These are phyloP conservation scores for Diaporthe vexans DNA, from an alignment of 2,329 filamentous ascomycete genomes.

Conservation along the genomic window DNA sequence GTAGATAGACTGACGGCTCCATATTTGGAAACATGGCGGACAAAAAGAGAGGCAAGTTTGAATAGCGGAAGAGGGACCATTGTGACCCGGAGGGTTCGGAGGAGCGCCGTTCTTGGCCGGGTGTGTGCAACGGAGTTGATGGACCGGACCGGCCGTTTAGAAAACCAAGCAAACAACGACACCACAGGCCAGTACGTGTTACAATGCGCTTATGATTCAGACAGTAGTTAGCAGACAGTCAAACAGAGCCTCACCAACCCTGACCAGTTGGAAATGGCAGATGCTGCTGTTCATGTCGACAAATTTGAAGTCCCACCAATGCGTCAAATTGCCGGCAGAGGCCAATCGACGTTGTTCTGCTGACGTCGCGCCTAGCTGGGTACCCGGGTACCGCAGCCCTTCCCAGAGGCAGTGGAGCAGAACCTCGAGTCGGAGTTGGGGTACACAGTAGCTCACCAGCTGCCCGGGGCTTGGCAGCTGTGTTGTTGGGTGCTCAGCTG, in stretches of 20 bases:
- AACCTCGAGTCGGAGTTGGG: background rate
- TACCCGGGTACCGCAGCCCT: background rate
- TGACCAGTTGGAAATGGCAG: background rate
- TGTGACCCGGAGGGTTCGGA: conserved; percentile 34
- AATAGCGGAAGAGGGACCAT: conserved; percentile 78
- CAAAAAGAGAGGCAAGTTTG: conserved; percentile 75
- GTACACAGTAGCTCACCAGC: background rate
- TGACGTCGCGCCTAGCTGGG: background rate
- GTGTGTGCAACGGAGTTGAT: background rate
- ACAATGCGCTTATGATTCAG: background rate
- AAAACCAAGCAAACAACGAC: background rate
- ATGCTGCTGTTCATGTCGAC: background rate
- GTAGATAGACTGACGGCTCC: conserved; percentile 71
- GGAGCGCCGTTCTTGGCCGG: conserved; percentile 6
- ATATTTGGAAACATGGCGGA: conserved; percentile 78
- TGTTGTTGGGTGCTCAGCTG: background rate
- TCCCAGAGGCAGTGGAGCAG: conserved; percentile 4
- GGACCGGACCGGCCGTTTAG: conserved; percentile 17
- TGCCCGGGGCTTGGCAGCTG: background rate
- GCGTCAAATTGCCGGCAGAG: background rate
- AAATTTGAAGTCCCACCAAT: conserved; percentile 2
- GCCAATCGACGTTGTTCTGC: conserved; percentile 29
- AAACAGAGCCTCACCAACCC: background rate
- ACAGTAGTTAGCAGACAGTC: background rate
- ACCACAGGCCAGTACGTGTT: background rate